phyloP scores from a whole-genome alignment of 2,329 filamentous ascomycete species.

The Beauveria pseudobassiana region DNA sequence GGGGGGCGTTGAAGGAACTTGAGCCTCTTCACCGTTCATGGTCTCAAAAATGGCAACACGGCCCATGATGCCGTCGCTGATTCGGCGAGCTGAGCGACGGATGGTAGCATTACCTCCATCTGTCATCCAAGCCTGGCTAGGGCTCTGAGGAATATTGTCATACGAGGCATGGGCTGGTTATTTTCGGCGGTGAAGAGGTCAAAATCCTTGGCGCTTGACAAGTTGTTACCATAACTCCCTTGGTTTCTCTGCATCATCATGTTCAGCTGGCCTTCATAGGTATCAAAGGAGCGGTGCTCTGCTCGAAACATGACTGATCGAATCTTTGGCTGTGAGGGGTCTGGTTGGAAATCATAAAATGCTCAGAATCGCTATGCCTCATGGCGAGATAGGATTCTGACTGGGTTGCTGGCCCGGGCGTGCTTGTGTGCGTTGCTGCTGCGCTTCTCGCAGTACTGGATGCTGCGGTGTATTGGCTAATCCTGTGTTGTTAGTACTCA shows the following conservation, averaged over 20 bases:
- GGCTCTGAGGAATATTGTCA: conserved; percentile 42
- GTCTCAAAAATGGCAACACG: conserved; percentile 53
- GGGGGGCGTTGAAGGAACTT: conserved; percentile 55
- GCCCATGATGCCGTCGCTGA: conserved; percentile 56
- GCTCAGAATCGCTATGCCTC: conserved; percentile 37
- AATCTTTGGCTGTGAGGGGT: conserved; percentile 49
- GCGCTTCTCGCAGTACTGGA: conserved; percentile 74
- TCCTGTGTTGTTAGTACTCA: conserved; percentile 48
- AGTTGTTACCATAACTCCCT: conserved; percentile 32
- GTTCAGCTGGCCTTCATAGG: conserved; percentile 36
- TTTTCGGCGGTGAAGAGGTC: conserved; percentile 41
- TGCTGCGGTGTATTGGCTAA: conserved; percentile 57
- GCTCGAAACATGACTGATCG: conserved; percentile 38
- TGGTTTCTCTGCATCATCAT: conserved; percentile 41
- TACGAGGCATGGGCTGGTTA: conserved; percentile 41
- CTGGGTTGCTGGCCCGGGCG: conserved; percentile 53
- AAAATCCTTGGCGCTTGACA: conserved; percentile 39
- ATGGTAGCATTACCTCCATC: conserved; percentile 39
- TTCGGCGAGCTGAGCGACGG: conserved; percentile 36
- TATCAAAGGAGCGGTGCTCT: conserved; percentile 39
- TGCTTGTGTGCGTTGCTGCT: conserved; percentile 72
- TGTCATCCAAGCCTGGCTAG: conserved; percentile 42
- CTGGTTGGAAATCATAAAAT: conserved; percentile 48
- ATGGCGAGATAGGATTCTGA: conserved; percentile 22
- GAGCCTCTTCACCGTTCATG: conserved; percentile 35